Evolutionary conservation across 495 filamentous ascomycete species (phyloP), one percentile per base, ranked within the genome.

Genomic region (Cercophora newfieldiana): DNA sequence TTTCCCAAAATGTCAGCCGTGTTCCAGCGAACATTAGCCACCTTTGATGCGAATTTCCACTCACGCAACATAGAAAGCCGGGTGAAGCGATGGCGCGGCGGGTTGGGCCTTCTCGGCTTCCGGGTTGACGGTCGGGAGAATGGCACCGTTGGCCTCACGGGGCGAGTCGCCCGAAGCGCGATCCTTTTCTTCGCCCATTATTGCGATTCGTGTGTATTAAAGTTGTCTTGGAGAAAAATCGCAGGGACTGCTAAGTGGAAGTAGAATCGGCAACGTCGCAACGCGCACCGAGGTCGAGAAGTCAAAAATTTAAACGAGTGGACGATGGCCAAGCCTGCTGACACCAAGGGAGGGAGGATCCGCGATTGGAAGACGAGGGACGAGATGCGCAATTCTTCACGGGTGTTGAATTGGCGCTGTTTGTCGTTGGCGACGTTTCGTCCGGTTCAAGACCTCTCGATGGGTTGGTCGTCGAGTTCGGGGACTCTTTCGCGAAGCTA

Each of bases 31-130:
- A 12, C 21, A 6, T 44, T 31, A n/a, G 25, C 1, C 16, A 25
- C 22, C 7, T 4, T 8, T 0, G 0, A n/a, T 50, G 16, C 7
- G 25, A 16, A 3, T 2, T 6, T 37, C 5, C 64, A 84, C 93
- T 82, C 80, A 97, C 93, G 81, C 84, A 65, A 98, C 93, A 77
- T 98, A 99, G 74, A 97, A 77, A 3, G 91, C 89, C 61, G 95
- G 91, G 77, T 95, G 95, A 31, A 98, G 78, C 12, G 84, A 75
- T 6, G 85, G 69, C 74, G 88, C 87, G 54, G 89, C 76, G 33
- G 88, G 80, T 72, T 80, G 77, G n/a, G 81, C 53, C 85, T 92
- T 93, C 74, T 93, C 87, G 26, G 80, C 81, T 44, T 80, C 83
- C 76, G 69, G 91, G 72, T 92, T 95, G 74, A 92, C 87, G 16